These are phyloP conservation scores for Albatrellus sp. DNA, from an alignment of 1,284 basidiomycete species.

Conservation along the genomic window DNA sequence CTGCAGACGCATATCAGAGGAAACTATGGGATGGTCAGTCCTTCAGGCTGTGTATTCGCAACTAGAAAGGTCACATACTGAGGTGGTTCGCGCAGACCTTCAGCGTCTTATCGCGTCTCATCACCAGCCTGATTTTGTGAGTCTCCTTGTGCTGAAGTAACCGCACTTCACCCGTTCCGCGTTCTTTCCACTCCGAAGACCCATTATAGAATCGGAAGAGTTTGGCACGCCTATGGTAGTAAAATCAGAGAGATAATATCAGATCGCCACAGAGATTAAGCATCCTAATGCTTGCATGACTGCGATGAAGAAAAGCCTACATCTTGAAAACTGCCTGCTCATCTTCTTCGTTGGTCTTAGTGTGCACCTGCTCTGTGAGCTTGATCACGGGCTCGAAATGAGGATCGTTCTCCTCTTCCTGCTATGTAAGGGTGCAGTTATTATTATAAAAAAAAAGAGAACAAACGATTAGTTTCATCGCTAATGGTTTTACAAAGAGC, in stretches of 20 bases:
- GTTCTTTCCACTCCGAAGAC: constrained; percentile 92
- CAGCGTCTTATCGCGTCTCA: constrained; percentile 99
- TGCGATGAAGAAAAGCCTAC: constrained; percentile 40
- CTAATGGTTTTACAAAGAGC: background rate
- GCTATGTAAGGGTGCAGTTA: constrained; percentile 8
- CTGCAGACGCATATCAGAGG: constrained; percentile 86
- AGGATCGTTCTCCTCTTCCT: constrained; percentile 81
- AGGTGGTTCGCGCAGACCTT: constrained; percentile 99
- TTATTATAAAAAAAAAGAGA: constrained; percentile 1
- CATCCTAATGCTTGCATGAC: background rate
- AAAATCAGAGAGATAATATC: constrained; percentile 8
- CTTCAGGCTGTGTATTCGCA: background rate
- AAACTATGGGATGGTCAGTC: constrained; percentile 43
- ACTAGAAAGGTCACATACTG: constrained; percentile 43
- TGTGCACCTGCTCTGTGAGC: constrained; percentile 92
- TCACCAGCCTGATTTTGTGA: constrained; percentile 91
- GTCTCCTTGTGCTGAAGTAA: constrained; percentile 82
- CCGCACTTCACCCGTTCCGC: constrained; percentile 87
- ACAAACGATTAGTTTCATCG: constrained; percentile 8
- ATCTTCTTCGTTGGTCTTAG: constrained; percentile 93
- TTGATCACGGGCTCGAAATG: constrained; percentile 96
- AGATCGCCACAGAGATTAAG: background rate
- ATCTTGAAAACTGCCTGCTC: constrained; percentile 95
- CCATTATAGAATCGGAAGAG: constrained; percentile 89
- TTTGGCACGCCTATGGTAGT: constrained; percentile 77